A percentile compares a stretch with the other conserved stretches of the same genome.
These are phyloP conservation scores for Flaveria sonorensis DNA, from an alignment of 129 eudicot genomes.

Conservation along the genomic window DNA sequence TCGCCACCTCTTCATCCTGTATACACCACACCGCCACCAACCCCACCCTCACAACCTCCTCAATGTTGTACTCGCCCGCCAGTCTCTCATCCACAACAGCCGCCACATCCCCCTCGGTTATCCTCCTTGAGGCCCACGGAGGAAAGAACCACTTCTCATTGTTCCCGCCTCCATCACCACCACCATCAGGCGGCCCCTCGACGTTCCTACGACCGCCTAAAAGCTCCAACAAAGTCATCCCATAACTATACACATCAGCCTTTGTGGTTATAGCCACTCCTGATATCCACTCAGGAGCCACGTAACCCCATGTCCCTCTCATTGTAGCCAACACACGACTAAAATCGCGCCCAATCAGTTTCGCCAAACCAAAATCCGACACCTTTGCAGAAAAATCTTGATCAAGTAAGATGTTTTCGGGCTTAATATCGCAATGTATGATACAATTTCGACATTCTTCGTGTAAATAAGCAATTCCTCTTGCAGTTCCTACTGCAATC, in stretches of 20 bases:
- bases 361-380: slow-evolving; percentile 89
- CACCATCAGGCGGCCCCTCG: slow-evolving; percentile 63
- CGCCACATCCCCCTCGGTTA: slow-evolving; percentile 60
- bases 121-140: slow-evolving; percentile 79
- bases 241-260: slow-evolving; percentile 93
- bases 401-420: slow-evolving; percentile 77
- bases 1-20: slow-evolving; percentile 74
- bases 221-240: slow-evolving; percentile 86
- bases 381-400: slow-evolving; percentile 75
- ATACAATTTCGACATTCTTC: slow-evolving; percentile 85
- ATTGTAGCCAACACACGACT: slow-evolving; percentile 86
- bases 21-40: slow-evolving; percentile 91
- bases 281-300: slow-evolving; percentile 97
- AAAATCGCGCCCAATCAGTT: slow-evolving; percentile 78
- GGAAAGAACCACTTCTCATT: slow-evolving; percentile 90
- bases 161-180: slow-evolving; percentile 38
- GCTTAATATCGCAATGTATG: slow-evolving; percentile 89
- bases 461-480: slow-evolving; percentile 84
- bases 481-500: slow-evolving; percentile 75
- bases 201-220: slow-evolving; percentile 87
- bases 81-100: slow-evolving; percentile 76
- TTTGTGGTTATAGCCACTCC: slow-evolving; percentile 87
- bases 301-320: slow-evolving; percentile 98
- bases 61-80: slow-evolving; percentile 47
- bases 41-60: slow-evolving; percentile 72